Evolutionary conservation across 2,329 filamentous ascomycete genomes (phyloP).

Genomic region (Neonectria sp.): DNA sequence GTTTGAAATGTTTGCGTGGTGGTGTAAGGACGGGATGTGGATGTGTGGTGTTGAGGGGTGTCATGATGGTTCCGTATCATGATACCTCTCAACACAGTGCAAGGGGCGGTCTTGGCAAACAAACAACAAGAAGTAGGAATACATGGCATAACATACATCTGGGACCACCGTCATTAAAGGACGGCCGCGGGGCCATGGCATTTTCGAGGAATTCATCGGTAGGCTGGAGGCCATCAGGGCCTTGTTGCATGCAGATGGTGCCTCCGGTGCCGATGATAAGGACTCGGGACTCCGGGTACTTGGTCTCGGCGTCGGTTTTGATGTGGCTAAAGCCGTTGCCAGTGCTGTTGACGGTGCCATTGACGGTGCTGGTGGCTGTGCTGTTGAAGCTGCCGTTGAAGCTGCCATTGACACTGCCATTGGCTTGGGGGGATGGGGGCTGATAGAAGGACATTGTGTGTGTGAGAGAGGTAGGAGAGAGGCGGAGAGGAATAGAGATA

Average conservation of each 20-base stretch:
- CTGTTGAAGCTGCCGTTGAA: conserved; percentile 14
- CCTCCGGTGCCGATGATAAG: conserved; percentile 93
- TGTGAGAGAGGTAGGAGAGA: conserved; percentile 1
- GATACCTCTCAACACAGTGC: conserved; percentile 10
- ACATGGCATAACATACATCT: conserved; percentile 42
- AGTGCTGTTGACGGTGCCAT: background rate
- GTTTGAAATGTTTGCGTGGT: background rate
- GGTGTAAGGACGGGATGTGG: background rate
- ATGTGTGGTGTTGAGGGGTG: conserved; percentile 8
- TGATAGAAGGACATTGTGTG: conserved; percentile 23
- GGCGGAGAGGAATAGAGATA: conserved; percentile 19
- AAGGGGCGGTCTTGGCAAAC: background rate
- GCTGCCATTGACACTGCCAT: conserved; percentile 10
- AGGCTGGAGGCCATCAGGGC: conserved; percentile 84
- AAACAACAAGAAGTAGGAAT: background rate
- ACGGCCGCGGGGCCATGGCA: conserved; percentile 85
- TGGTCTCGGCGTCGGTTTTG: conserved; percentile 40
- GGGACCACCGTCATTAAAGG: conserved; percentile 80
- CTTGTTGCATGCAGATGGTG: conserved; percentile 92
- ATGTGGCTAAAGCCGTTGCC: conserved; percentile 23
- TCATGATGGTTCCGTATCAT: conserved; percentile 24
- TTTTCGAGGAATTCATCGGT: conserved; percentile 85
- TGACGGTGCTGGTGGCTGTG: background rate
- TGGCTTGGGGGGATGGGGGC: conserved; percentile 23
- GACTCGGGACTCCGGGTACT: conserved; percentile 81